Base-by-base conservation (phyloP, 1,284 basidiomycete genomes). In the Cerrena zonata region DNA sequence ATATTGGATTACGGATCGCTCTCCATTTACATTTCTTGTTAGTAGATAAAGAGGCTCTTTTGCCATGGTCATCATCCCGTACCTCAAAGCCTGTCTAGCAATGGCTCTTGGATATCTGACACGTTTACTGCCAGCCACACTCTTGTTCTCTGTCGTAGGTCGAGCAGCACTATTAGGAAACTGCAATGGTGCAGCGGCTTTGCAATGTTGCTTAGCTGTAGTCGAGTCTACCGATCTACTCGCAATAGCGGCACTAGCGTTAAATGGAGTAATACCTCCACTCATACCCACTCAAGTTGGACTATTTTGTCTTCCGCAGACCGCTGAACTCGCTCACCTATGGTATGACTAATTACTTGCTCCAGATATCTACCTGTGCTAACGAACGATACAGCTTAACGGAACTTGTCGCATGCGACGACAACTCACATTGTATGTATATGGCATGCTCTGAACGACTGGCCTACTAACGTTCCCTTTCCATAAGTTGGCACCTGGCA, bases 381-480 rank as follows among this genome's bases (percentile, higher is more conserved):
- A 18, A 5, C 13, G n/a, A 21, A 39, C 21, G 4, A 5, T 5
- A 13, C 21, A 42, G 41, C 21, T 22, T 42, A 3, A 19, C 23
- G 5, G 24, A 10, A 10, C 41, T 42, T 13, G 41, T 22, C 24
- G 41, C 41, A 22, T 42, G 41, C 41, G 41, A 42, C 21, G 23
- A 42, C 21, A 42, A 42, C 15, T 34, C 30, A 34, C 30, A 34
- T 15, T 22, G 41, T 42, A 42, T 10, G 41, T 10, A 13, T 5
- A 10, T n/a, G n/a, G n/a, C n/a, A n/a, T n/a, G n/a, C n/a, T n/a
- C n/a, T n/a, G n/a, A n/a, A n/a, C n/a, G n/a, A n/a, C n/a, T n/a
- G n/a, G 30, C 7, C 30, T 34, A 15, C 30, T 15, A 34, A 34
- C 25, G 47, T 48, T 49, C 52, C 26, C 51, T 45, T 15, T 34